A percentile compares a stretch with the other conserved stretches of the same genome.
Conservation (phyloP, 805 yeast species). For the Lachancea sp. region DNA sequence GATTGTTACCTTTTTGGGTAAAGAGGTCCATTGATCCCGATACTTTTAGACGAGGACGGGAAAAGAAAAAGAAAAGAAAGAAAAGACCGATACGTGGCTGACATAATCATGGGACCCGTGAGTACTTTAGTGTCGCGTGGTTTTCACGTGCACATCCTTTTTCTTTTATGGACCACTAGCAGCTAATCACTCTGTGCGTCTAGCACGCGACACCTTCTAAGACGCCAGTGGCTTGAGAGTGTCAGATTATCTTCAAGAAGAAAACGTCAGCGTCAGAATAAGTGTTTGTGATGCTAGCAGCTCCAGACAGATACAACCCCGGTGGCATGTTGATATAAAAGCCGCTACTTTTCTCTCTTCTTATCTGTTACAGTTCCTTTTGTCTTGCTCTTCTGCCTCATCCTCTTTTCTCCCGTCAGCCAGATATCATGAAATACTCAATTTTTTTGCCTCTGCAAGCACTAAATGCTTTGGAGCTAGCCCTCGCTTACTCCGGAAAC, state of each 20-base stretch:
- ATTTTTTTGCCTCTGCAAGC: not conserved
- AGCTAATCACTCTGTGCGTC: not conserved
- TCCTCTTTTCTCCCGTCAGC: not conserved
- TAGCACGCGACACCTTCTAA: too few species aligned
- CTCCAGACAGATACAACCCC: not conserved
- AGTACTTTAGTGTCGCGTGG: not conserved
- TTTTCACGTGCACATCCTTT: too few species aligned
- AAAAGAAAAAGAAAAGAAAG: not conserved
- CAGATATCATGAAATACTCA: conserved; percentile 3
- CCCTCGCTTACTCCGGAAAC: not conserved
- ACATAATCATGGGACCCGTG: not conserved
- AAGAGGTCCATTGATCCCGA: not conserved
- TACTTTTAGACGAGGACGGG: too few species aligned
- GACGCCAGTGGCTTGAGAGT: not conserved
- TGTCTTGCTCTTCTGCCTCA: not conserved
- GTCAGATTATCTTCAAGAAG: not conserved
- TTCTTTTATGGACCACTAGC: too few species aligned
- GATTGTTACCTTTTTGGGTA: too few species aligned
- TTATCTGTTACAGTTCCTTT: not conserved
- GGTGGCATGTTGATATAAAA: not conserved
- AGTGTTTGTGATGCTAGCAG: not conserved
- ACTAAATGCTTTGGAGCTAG: not conserved
- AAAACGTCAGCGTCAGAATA: conserved; percentile 2
- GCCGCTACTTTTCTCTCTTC: not conserved
- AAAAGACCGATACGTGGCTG: not conserved